These are phyloP conservation scores for Orbilia oligospora DNA, from an alignment of 2,329 filamentous ascomycete genomes.

Conservation along the genomic window DNA sequence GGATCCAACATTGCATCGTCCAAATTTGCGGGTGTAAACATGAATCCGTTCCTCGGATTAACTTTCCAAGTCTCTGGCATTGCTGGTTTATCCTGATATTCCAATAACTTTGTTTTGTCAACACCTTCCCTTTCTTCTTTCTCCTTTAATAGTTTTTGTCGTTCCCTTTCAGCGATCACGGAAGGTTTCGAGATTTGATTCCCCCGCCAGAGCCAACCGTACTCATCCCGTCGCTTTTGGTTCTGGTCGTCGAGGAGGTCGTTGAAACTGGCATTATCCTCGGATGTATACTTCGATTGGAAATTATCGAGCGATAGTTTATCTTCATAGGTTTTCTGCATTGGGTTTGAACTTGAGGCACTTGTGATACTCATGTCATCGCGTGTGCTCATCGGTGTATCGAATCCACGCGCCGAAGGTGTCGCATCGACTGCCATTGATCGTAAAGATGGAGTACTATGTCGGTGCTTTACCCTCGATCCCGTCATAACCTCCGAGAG, in stretches of 20 bases:
- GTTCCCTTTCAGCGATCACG: slow-evolving; percentile 77
- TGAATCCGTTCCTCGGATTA: slow-evolving; percentile 83
- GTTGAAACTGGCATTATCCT: slow-evolving; percentile 98
- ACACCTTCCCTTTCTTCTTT: slow-evolving; percentile 75
- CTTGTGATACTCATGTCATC: slow-evolving; percentile 66
- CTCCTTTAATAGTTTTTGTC: slow-evolving; percentile 80
- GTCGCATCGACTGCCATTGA: slow-evolving; percentile 69
- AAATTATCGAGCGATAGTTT: slow-evolving; percentile 87
- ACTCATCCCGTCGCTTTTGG: slow-evolving; percentile 83
- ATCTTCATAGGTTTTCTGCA: slow-evolving; percentile 75
- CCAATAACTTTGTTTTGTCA: slow-evolving; percentile 73
- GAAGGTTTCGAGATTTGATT: slow-evolving; percentile 81
- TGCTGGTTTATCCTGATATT: slow-evolving; percentile 80
- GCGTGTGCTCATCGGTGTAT: slow-evolving; percentile 75
- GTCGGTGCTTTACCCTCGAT: slow-evolving; percentile 70
- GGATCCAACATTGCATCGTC: slow-evolving; percentile 75
- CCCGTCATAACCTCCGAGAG: slow-evolving; percentile 87
- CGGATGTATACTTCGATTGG: slow-evolving; percentile 93
- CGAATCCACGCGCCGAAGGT: slow-evolving; percentile 77
- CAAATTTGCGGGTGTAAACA: slow-evolving; percentile 82
- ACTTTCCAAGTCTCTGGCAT: slow-evolving; percentile 82
- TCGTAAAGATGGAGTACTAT: slow-evolving; percentile 61
- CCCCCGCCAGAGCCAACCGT: slow-evolving; percentile 88
- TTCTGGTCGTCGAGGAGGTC: slow-evolving; percentile 92
- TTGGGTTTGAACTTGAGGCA: slow-evolving; percentile 24